Base-by-base conservation (phyloP, 2,329 filamentous ascomycete species). In the Macroventuria anomochaeta region DNA sequence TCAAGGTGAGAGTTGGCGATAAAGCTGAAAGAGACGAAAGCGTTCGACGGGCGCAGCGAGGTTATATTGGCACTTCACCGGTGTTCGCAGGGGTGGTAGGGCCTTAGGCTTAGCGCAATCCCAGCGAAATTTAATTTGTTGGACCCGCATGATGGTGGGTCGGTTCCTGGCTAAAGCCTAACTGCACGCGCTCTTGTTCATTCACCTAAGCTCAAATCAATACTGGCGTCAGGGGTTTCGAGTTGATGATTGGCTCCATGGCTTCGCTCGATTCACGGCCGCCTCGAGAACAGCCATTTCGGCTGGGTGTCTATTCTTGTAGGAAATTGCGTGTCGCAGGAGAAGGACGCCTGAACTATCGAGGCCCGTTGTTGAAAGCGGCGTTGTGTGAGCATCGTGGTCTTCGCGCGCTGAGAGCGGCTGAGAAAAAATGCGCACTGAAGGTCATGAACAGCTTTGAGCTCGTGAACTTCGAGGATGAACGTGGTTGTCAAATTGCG, bases 51-150 rank as follows among this genome's bases (percentile, higher is more conserved):
- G 53, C 53, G 47, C 42, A 47, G 46, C 53, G 23, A 37, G 52
- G 46, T 63, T 68, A 68, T 69, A 72, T 70, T 51, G 53, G 21
- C 4, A 26, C 5, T 26, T 49, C 20, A 54, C 51, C 51, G 51
- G 50, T 41, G n/a, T 5, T 10, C 11, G 49, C 28, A 46, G 31
- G 38, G 23, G 33, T 7, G 7, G 15, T 25, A n/a, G n/a, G n/a
- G 46, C 23, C 26, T 28, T 28, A 18, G 32, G 21, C 15, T 17
- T 29, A 33, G 17, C 21, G 46, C 29, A 23, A 23, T 21, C 23
- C 33, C 25, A 31, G 25, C 21, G 25, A 5, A 17, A 40, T 42
- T 29, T 32, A 49, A 48, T 33, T 54, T 54, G 44, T 34, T 18
- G 37, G 39, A 20, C 28, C 39, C 26, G 39, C 39, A 31, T 29